Conservation (phyloP, 805 yeast genomes). For the Saccharomycopsis fodiens region DNA sequence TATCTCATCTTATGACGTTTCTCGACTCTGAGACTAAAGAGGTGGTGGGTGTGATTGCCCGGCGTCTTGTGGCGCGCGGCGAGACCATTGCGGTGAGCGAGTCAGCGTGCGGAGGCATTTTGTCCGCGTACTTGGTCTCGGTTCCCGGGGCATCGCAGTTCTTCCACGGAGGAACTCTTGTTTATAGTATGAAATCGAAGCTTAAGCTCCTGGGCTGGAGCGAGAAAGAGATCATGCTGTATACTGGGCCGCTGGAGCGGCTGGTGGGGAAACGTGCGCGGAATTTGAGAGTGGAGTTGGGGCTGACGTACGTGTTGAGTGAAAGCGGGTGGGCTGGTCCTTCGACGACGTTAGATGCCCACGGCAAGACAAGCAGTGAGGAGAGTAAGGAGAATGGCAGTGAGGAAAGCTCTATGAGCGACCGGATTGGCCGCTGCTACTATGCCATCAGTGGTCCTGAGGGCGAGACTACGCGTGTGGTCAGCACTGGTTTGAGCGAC, state of each 20-base stretch:
- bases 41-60: conserved; percentile 52
- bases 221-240: conserved; percentile 55
- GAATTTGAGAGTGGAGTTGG: conserved; percentile 70
- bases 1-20: conserved; percentile 18
- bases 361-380: conserved; percentile 5
- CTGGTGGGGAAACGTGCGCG: conserved; percentile 75
- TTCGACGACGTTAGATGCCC: neutral
- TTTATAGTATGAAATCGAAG: conserved; percentile 70
- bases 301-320: conserved; percentile 72
- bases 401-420: conserved; percentile 15
- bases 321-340: conserved; percentile 93
- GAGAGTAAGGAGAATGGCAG: neutral
- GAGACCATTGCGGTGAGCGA: conserved; percentile 77
- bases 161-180: conserved; percentile 77
- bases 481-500: conserved; percentile 39
- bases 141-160: conserved; percentile 81
- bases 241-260: conserved; percentile 75
- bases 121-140: conserved; percentile 73
- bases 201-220: conserved; percentile 75
- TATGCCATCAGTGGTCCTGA: conserved; percentile 64
- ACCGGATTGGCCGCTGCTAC: conserved; percentile 54
- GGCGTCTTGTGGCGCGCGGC: conserved; percentile 39
- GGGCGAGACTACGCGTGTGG: conserved; percentile 41
- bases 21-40: conserved; percentile 8
- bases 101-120: conserved; percentile 84